Conservation (phyloP, 2,329 filamentous ascomycete genomes). For the Microcyclosporella mali region DNA sequence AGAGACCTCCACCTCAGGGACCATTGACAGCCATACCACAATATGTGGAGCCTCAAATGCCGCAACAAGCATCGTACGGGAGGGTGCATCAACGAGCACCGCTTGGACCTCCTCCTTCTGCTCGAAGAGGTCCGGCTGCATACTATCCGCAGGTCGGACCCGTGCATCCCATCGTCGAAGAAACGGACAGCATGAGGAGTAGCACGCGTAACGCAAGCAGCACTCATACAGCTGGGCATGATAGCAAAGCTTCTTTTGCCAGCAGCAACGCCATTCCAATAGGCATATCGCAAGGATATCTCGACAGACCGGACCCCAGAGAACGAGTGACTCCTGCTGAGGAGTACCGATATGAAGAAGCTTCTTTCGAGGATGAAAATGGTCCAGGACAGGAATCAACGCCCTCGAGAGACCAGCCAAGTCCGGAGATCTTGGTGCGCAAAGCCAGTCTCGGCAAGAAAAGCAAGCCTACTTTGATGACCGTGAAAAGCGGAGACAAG, state of each 20-base stretch:
- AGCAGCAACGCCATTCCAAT: slow-evolving; percentile 46
- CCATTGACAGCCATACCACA: slow-evolving; percentile 9
- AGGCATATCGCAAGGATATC: slow-evolving; percentile 36
- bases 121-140: slow-evolving; percentile 42
- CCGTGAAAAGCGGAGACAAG: slow-evolving; percentile 40
- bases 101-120: slow-evolving; percentile 45
- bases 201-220: slow-evolving; percentile 20
- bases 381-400: slow-evolving; percentile 5
- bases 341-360: slow-evolving; percentile 8
- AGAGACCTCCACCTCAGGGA: slow-evolving; percentile 11
- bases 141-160: slow-evolving; percentile 45
- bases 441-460: slow-evolving; percentile 45
- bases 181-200: slow-evolving; percentile 37
- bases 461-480: slow-evolving; percentile 44
- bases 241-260: slow-evolving; percentile 38
- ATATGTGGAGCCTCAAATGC: slow-evolving; percentile 14
- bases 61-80: slow-evolving; percentile 27
- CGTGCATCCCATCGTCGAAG: slow-evolving; percentile 46
- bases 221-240: slow-evolving; percentile 20
- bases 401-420: slow-evolving; percentile 6
- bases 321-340: slow-evolving; percentile 3
- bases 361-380: background rate
- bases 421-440: slow-evolving; percentile 33
- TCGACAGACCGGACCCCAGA: slow-evolving; percentile 21
- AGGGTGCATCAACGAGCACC: slow-evolving; percentile 34